A percentile compares a stretch with the other conserved stretches of the same genome.
Evolutionary conservation across 257 asterid genomes (phyloP).

Genomic region (Solanum okadae): DNA sequence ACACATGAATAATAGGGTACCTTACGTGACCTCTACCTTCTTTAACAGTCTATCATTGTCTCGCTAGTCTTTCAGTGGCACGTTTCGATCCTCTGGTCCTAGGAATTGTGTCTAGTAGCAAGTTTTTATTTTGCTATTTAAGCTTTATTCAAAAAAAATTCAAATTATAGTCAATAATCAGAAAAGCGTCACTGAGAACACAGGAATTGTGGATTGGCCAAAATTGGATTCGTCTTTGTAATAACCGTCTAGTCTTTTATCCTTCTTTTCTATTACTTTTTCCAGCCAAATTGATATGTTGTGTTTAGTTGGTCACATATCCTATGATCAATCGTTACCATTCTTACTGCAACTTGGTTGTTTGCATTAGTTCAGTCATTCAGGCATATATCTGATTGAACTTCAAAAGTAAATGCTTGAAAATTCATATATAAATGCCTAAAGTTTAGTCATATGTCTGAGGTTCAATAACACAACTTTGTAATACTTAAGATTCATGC

Average conservation of each 20-base stretch:
- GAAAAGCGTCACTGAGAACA: background rate
- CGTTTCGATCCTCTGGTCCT: background rate
- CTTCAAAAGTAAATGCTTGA: background rate
- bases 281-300: background rate
- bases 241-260: background rate
- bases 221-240: background rate
- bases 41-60: background rate
- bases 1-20: background rate
- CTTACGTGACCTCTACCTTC: background rate
- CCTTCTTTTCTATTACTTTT: background rate
- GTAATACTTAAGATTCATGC: background rate
- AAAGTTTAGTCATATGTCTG: background rate
- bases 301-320: background rate
- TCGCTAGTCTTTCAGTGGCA: background rate
- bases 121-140: background rate
- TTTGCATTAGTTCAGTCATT: background rate
- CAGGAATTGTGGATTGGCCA: background rate
- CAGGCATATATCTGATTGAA: background rate
- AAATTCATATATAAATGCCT: background rate
- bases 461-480: background rate
- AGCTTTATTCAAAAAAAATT: background rate
- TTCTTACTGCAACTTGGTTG: background rate
- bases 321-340: background rate
- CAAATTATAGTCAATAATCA: background rate
- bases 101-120: background rate